Base-by-base conservation (phyloP, 1,284 basidiomycete genomes). In the Irpex lacteus region DNA sequence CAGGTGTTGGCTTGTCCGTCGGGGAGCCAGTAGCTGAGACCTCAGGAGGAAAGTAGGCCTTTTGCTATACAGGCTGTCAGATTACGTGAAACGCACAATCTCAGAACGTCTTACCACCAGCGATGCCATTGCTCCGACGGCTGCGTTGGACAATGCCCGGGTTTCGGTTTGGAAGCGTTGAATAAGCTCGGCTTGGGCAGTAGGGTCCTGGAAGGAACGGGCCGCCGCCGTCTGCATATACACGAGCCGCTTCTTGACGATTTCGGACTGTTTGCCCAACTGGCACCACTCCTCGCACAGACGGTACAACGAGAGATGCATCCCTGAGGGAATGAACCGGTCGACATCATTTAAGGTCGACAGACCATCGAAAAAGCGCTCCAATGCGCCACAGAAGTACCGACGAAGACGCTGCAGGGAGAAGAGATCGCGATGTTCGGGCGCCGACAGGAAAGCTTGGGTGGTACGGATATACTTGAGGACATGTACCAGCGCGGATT, bases 211-310 rank as follows among this genome's bases (percentile, higher is more conserved):
- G 47, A 77, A 78, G 2, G 83, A 83, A 32, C 81, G 85, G 0
- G 85, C 86, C 0, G 89, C 89, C 6, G 86, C 84, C 65, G 87
- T 86, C 68, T 95, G 87, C 84, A 95, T 95, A 60, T 85, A 76
- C 32, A 89, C 84, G 57, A 93, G 80, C 60, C 92, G 86, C 65
- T 90, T 91, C 72, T 89, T 92, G 32, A 89, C 86, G 13, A 82
- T 79, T 65, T 94, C 93, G 1, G 87, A 85, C 70, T 94, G 87
- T 57, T 88, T 85, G 5, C 93, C 94, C 61, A 93, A 84, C 69
- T 92, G 89, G 74, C 96, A 97, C 96, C 96, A 98, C 69, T 97
- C 95, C 74, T 95, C 92, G 71, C 95, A 96, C 52, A 95, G 80
- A 55, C 90, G 86, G 76, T 94, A 98, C 59, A 98, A 80, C 6